Conservation (phyloP, 2,329 filamentous ascomycete species). For the Colletotrichum graminicola region DNA sequence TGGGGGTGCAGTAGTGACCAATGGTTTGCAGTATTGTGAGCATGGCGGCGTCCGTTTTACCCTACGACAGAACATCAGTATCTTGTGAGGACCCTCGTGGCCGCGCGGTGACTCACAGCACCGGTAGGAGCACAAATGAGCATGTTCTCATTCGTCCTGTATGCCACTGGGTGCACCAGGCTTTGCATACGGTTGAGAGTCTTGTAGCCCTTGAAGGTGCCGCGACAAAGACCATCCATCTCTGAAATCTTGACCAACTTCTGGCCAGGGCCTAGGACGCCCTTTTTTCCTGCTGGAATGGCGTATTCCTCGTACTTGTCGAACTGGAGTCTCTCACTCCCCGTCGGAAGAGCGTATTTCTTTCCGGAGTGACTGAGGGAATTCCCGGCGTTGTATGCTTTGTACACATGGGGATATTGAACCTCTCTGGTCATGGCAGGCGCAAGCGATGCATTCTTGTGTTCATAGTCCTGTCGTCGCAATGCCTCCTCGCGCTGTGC, state of each 20-base stretch:
- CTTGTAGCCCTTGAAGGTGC: constrained; percentile 96
- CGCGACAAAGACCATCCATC: constrained; percentile 88
- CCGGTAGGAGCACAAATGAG: constrained; percentile 97
- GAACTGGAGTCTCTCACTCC: constrained; percentile 76
- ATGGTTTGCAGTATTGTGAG: constrained; percentile 93
- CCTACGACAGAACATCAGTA: constrained; percentile 55
- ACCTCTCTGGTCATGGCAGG: constrained; percentile 79
- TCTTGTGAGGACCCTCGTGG: background rate
- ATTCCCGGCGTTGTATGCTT: constrained; percentile 85
- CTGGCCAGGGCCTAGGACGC: constrained; percentile 77
- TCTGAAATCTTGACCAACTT: constrained; percentile 83
- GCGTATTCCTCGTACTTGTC: constrained; percentile 90
- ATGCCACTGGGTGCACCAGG: constrained; percentile 93
- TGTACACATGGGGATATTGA: constrained; percentile 95
- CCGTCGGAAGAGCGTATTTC: constrained; percentile 84
- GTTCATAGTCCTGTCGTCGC: constrained; percentile 80
- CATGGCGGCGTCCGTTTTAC: constrained; percentile 99
- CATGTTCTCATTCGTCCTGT: constrained; percentile 98
- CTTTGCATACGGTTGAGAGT: constrained; percentile 98
- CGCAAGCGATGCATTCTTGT: constrained; percentile 82
- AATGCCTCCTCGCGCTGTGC: constrained; percentile 84
- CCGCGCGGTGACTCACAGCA: constrained; percentile 68
- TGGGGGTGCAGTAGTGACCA: constrained; percentile 85
- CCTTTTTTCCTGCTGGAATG: constrained; percentile 86
- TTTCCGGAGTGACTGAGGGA: constrained; percentile 82